Base-by-base conservation (phyloP, 768 basidiomycete genomes). In the Suillus alpinus region DNA sequence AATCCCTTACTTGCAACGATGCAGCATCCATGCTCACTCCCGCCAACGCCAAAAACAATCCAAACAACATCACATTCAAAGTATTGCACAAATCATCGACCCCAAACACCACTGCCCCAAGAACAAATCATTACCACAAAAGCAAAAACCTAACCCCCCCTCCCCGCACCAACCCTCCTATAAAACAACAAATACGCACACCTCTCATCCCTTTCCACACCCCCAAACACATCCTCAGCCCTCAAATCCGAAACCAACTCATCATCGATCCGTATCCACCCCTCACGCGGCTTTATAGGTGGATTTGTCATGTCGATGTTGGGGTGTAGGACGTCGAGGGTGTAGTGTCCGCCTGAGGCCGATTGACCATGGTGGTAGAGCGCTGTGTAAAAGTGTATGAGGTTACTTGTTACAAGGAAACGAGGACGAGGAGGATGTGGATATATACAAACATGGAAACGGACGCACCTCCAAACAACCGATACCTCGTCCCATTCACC, bases 241-340 rank as follows among this genome's bases (percentile, higher is more conserved):
- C 69, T 73, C 44, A 96, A 83, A 66, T 91, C 86, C 37, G 86
- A 86, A 29, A 95, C 89, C 10, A 88, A 77, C 73, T 97, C 95
- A 69, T 98, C 96, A 72, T 98, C 95, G 57, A 98, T 90, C 55
- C 95, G 87, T 62, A 97, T 80, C 96, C 96, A 98, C 10, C 85
- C 88, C 60, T 91, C 86, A 6, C 81, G 79, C 2, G 79, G 76
- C 31, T 66, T 70, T 9, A 62, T 59, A 6, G 57, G 50, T 10
- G 74, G 70, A 31, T 69, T 67, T 59, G 63, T 68, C 10, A 81
- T 76, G 71, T 81, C 84, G 39, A 87, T 80, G 64, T 83, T 83
- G 3, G 89, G 90, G 66, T 92, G 88, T 2, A 95, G 77, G 10
- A 95, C 90, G 67, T 94, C 91, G 51, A 96, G 84, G 2, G 95